phyloP scores from a whole-genome alignment of 768 basidiomycete species.

The Clavaria fumosa region DNA sequence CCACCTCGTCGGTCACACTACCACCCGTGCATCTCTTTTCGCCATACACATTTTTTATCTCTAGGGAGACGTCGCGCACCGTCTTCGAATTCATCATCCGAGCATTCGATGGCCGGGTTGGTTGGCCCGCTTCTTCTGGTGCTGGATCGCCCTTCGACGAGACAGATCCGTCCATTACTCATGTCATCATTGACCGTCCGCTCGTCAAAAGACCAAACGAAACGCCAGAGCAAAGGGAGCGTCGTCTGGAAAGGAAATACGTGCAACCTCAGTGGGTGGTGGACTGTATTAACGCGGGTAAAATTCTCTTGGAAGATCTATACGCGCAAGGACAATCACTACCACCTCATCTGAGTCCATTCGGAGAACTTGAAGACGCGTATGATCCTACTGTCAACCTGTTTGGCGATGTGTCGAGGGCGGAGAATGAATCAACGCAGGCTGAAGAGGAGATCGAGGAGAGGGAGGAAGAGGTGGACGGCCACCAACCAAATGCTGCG shows the following conservation, averaged over 20 bases:
- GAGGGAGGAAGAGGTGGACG: constrained; percentile 13
- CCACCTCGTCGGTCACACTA: constrained; percentile 37
- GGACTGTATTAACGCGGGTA: constrained; percentile 84
- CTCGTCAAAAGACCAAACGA: constrained; percentile 32
- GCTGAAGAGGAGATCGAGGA: constrained; percentile 22
- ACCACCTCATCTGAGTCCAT: constrained; percentile 93
- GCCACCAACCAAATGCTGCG: not conserved
- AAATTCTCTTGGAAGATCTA: constrained; percentile 67
- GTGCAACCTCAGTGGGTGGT: constrained; percentile 98
- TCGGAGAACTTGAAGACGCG: constrained; percentile 67
- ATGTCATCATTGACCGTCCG: constrained; percentile 90
- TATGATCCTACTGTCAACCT: constrained; percentile 46
- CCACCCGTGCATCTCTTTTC: no score
- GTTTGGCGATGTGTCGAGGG: constrained; percentile 18
- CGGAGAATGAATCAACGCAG: constrained; percentile 19
- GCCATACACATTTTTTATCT: constrained; percentile 83
- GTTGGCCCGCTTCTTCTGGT: constrained; percentile 76
- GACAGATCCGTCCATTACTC: constrained; percentile 74
- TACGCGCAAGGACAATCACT: constrained; percentile 77
- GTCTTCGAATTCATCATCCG: constrained; percentile 92
- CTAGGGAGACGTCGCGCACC: constrained; percentile 79
- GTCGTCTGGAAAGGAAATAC: constrained; percentile 58
- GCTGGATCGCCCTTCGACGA: constrained; percentile 69
- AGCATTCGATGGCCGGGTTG: constrained; percentile 82
- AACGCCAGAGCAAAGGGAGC: constrained; percentile 42